Base-by-base conservation (phyloP, 805 yeast genomes). In the Pichia occidentalis region DNA sequence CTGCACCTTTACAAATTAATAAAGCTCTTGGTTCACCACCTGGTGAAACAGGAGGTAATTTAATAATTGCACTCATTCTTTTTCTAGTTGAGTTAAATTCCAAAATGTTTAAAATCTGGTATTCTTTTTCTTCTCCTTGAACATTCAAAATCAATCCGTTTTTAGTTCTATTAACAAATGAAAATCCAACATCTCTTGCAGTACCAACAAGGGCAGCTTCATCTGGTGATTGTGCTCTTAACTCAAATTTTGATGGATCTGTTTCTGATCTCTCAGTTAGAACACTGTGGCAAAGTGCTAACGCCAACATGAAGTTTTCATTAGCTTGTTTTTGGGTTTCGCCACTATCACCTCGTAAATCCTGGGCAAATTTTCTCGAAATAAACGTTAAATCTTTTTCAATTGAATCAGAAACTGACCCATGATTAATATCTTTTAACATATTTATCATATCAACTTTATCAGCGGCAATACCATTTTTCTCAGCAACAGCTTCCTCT, bases 31-130 rank as follows among this genome's bases (percentile, higher is more conserved):
- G 77, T 34, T 71, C 70, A 17, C 65, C 75, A 29, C 60, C 63
- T 28, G 65, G 66, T 3, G 44, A 46, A 3, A 54, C 53, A 10
- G 73, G 58, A 1, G 87, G 87, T 28, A 84, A 66, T 55, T 80
- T 81, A 26, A 83, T 69, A 46, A 83, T 78, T 12, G 84, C 82
- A 69, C 88, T 80, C 94, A 83, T 83, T 69, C 94, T 77, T 63
- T 83, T 83, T 65, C 94, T 75, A 0, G 92, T 80, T 7, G 92
- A 83, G 51, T 84, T 84, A 60, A 84, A 84, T 52, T 83, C 92
- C 46, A 84, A 59, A 16, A 78, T 71, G 50, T 82, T 83, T 43
- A 84, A 59, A 23, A 84, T 66, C 53, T 81, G 85, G 54, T 75
- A 82, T 48, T 83, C 88, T 51, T 78, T 77, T 43, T 70, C 68